Percentiles rank a stretch among this genome's conserved stretches.
Evolutionary conservation across 225 moss, liverwort and hornwort genomes (phyloP).

Genomic region (Asterella californica): DNA sequence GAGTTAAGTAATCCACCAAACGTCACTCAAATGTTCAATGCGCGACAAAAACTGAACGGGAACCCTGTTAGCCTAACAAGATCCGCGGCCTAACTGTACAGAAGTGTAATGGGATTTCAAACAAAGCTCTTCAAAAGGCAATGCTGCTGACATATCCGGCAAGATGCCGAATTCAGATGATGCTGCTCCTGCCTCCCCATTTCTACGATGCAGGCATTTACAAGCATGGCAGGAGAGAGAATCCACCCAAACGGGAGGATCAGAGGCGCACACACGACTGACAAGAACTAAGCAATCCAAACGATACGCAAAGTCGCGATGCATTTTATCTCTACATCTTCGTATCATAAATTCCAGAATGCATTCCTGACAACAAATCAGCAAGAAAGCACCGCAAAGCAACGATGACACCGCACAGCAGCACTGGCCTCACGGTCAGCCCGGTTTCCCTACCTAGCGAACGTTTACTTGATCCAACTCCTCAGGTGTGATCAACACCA

Average conservation of each 20-base stretch:
- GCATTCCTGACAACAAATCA: not conserved
- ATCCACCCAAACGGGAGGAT: not conserved
- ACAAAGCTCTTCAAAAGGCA: not conserved
- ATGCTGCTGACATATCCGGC: not conserved
- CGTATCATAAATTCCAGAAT: not conserved
- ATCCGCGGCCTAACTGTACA: no score
- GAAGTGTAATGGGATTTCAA: no score
- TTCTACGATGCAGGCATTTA: not conserved
- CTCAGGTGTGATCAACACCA: not conserved
- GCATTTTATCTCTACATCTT: not conserved
- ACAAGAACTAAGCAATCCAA: not conserved
- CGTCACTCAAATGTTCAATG: no score
- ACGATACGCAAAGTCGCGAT: not conserved
- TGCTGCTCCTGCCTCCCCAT: not conserved
- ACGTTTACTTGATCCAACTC: not conserved
- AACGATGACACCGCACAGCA: not conserved
- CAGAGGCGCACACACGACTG: not conserved
- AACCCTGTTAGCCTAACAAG: no score
- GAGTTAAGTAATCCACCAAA: no score
- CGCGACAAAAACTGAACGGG: no score
- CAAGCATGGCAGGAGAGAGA: not conserved
- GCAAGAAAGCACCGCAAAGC: not conserved
- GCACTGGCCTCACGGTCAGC: no score
- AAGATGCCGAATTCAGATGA: not conserved
- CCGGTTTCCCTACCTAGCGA: not conserved